Percentiles rank a stretch among this genome's conserved stretches.
These are phyloP conservation scores for Sporothrix curviconia DNA, from an alignment of 2,329 filamentous ascomycete species.

Conservation along the genomic window DNA sequence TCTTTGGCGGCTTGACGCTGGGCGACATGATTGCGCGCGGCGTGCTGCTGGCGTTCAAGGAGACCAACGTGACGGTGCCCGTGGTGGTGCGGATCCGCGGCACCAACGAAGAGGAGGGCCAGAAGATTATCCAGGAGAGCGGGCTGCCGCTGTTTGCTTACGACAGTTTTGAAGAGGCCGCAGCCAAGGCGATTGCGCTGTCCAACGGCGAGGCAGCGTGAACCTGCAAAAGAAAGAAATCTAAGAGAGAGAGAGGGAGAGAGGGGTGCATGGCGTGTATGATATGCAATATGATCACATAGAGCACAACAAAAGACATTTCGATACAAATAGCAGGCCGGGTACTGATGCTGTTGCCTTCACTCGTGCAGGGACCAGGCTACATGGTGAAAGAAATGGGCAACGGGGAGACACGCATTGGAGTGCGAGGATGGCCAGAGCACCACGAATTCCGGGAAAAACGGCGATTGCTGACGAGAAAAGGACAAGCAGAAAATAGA, in stretches of 20 bases:
- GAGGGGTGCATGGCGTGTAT: neutral
- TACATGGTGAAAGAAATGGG: no score
- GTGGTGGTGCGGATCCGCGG: slow-evolving; percentile 73
- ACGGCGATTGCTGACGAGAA: no score
- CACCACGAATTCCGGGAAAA: neutral
- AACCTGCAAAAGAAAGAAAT: no score
- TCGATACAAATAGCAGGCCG: no score
- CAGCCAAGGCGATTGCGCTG: slow-evolving; percentile 57
- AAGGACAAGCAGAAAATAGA: no score
- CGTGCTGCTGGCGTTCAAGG: slow-evolving; percentile 64
- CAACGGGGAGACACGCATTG: no score
- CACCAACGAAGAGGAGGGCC: slow-evolving; percentile 65
- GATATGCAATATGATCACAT: neutral
- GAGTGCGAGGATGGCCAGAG: neutral
- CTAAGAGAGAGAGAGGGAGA: neutral
- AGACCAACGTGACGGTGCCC: slow-evolving; percentile 59
- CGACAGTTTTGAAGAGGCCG: slow-evolving; percentile 69
- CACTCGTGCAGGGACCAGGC: no score
- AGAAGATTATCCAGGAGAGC: slow-evolving; percentile 62
- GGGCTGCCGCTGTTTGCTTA: slow-evolving; percentile 62
- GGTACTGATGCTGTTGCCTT: no score
- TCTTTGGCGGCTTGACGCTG: slow-evolving; percentile 54
- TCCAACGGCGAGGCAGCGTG: slow-evolving; percentile 12
- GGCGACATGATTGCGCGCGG: slow-evolving; percentile 79
- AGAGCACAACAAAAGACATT: no score